A percentile compares a stretch with the other conserved stretches of the same genome.
Evolutionary conservation across 176 grass and related monocot species (phyloP).

Genomic region (Musa beccarii): DNA sequence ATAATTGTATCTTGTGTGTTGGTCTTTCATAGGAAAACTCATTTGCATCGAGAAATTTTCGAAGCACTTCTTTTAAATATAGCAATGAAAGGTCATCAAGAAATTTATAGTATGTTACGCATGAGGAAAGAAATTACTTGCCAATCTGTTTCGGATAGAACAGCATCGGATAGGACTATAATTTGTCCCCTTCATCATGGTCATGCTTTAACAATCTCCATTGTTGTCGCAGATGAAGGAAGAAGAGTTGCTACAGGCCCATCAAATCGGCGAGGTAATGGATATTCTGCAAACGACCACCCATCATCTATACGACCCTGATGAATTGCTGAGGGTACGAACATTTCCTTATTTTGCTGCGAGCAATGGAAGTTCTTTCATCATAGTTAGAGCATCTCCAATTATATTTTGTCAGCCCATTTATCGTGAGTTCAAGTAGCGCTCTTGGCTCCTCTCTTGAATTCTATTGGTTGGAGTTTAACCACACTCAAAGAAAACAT

Average conservation of each 20-base stretch:
- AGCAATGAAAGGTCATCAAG: neutral
- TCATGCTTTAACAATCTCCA: neutral
- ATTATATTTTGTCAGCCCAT: too few species aligned
- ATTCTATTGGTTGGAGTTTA: too few species aligned
- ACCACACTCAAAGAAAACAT: too few species aligned
- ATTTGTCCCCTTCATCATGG: neutral
- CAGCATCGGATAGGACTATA: neutral
- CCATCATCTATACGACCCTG: constrained; percentile 75
- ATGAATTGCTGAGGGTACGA: constrained; percentile 76
- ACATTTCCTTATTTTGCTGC: neutral
- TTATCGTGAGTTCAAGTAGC: too few species aligned
- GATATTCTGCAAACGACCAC: constrained; percentile 74
- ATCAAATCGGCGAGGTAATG: constrained; percentile 94
- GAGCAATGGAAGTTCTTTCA: neutral
- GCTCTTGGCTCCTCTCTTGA: too few species aligned
- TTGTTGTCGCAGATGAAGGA: constrained; percentile 65
- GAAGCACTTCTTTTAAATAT: neutral
- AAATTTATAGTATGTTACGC: neutral
- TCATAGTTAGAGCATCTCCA: neutral
- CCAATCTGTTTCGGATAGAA: neutral
- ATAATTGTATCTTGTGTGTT: neutral
- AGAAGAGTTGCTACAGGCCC: constrained; percentile 60
- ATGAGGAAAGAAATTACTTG: too few species aligned
- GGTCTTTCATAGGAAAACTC: neutral
- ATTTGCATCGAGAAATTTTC: neutral